Percentiles rank a stretch among this genome's conserved stretches.
Evolutionary conservation across 2,329 filamentous ascomycete species (phyloP).

Genomic region (Fusarium musae): DNA sequence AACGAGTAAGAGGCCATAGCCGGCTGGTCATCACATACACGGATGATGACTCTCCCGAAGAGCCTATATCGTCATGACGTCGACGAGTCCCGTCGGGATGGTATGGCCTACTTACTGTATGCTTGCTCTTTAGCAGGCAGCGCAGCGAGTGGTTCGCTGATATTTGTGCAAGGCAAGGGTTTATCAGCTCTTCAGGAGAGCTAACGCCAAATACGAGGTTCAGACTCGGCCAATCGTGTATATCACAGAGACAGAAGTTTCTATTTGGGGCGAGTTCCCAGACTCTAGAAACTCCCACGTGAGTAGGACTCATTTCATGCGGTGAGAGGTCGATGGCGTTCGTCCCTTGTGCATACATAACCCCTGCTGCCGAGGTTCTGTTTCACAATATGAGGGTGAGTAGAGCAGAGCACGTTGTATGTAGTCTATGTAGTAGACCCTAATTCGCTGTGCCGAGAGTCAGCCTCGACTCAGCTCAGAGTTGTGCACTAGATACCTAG

Average conservation of each 20-base stretch:
- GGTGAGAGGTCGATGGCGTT: slow-evolving; percentile 42
- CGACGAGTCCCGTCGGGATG: not conserved
- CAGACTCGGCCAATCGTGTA: slow-evolving; percentile 23
- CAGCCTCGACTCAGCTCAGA: slow-evolving; percentile 25
- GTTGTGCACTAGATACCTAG: not conserved
- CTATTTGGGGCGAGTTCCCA: slow-evolving; percentile 29
- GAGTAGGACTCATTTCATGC: slow-evolving; percentile 31
- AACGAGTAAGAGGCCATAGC: not conserved
- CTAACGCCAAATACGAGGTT: slow-evolving; percentile 30
- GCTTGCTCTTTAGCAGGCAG: slow-evolving; percentile 8
- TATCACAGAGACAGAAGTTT: slow-evolving; percentile 10
- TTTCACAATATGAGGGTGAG: slow-evolving; percentile 19
- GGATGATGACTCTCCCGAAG: not conserved
- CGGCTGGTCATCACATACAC: not conserved
- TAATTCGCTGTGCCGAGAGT: slow-evolving; percentile 9
- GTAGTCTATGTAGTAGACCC: not conserved
- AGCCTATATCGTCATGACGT: slow-evolving; percentile 6
- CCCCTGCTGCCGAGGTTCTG: slow-evolving; percentile 25
- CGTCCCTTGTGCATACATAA: slow-evolving; percentile 16
- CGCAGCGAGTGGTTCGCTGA: slow-evolving; percentile 3
- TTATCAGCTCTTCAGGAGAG: slow-evolving; percentile 10
- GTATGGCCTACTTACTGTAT: not conserved
- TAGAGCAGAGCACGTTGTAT: slow-evolving; percentile 3
- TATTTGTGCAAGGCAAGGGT: not conserved
- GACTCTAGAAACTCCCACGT: slow-evolving; percentile 35